Base-by-base conservation (phyloP, 495 filamentous ascomycete species). In the Talaromyces liani region DNA sequence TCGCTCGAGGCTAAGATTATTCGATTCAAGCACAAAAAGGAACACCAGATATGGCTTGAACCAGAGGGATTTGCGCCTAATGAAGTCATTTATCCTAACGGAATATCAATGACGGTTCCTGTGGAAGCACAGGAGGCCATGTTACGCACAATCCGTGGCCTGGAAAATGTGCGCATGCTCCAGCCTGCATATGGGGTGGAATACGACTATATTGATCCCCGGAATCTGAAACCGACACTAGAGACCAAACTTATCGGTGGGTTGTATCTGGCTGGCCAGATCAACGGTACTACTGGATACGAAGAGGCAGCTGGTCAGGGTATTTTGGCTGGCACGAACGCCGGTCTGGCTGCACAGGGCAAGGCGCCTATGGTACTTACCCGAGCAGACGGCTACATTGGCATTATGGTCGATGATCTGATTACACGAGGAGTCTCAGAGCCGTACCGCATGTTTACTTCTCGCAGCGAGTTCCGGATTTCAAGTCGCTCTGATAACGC, bases 381-480 rank as follows among this genome's bases (percentile, higher is more conserved):
- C n/a, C 82, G 94, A 63, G 87, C 88, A 12, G 94, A 98, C 73
- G 91, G 89, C 16, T 98, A 97, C 71, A 97, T 98, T 71, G 94
- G 94, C 60, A 88, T 98, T 76, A 96, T 98, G 94, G 94, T 98
- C 72, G 94, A 98, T 75, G 94, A 98, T 72, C 86, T 98, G 53
- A 87, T 97, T 74, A 98, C 94, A 33, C 98, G 97, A 75, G 94
- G 94, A 54, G 93, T 98, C 12, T 91, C 89, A 8, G 94, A 98
- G 75, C 94, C 94, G 0, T 98, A 98, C 77, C 87, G 94, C 65
- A 98, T 98, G 95, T 98, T 98, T 80, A 98, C 94, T 7, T 91
- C 91, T 18, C 88, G 94, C 62, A 93, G 87, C 77, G 94, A 98
- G 74, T 98, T 95, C 77, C 90, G 94, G 57, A 92, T 98, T 82